A percentile compares a stretch with the other conserved stretches of the same genome.
phyloP scores from a whole-genome alignment of 2,329 filamentous ascomycete species.

The Trichophyton mentagrophytes region DNA sequence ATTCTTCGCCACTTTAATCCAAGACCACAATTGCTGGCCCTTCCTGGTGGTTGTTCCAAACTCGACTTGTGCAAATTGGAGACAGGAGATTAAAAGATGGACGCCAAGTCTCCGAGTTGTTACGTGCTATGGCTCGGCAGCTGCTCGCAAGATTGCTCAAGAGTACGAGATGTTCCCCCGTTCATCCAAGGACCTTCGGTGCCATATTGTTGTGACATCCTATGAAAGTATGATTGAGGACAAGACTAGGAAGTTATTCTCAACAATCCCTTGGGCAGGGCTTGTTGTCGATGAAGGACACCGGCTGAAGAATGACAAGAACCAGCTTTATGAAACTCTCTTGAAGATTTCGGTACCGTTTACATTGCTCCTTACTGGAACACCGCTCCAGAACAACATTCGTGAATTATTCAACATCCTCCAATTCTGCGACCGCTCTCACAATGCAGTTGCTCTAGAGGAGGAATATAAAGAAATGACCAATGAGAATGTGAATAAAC shows the following conservation, averaged over 20 bases:
- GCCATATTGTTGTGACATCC: conserved; percentile 87
- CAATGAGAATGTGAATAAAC: conserved; percentile 63
- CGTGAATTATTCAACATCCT: conserved; percentile 92
- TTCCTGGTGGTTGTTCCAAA: conserved; percentile 92
- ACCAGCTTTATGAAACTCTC: conserved; percentile 64
- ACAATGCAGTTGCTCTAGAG: conserved; percentile 61
- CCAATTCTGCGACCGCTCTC: conserved; percentile 70
- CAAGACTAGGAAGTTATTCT: conserved; percentile 53
- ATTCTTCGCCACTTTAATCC: conserved; percentile 60
- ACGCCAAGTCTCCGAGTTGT: conserved; percentile 73
- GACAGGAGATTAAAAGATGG: conserved; percentile 91
- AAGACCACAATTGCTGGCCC: conserved; percentile 66
- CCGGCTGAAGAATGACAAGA: conserved; percentile 84
- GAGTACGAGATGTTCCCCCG: conserved; percentile 73
- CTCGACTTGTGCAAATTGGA: conserved; percentile 94
- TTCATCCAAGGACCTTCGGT: conserved; percentile 53
- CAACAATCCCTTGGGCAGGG: conserved; percentile 65
- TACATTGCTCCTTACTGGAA: conserved; percentile 72
- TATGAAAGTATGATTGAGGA: conserved; percentile 79
- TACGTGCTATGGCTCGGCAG: conserved; percentile 73
- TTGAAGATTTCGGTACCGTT: conserved; percentile 64
- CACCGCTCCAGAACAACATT: conserved; percentile 73
- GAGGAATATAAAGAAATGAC: conserved; percentile 64
- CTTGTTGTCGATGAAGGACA: conserved; percentile 92
- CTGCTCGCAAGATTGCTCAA: conserved; percentile 62